Evolutionary conservation across 345 rosid genomes (phyloP).

Genomic region (Citrus unshiu): DNA sequence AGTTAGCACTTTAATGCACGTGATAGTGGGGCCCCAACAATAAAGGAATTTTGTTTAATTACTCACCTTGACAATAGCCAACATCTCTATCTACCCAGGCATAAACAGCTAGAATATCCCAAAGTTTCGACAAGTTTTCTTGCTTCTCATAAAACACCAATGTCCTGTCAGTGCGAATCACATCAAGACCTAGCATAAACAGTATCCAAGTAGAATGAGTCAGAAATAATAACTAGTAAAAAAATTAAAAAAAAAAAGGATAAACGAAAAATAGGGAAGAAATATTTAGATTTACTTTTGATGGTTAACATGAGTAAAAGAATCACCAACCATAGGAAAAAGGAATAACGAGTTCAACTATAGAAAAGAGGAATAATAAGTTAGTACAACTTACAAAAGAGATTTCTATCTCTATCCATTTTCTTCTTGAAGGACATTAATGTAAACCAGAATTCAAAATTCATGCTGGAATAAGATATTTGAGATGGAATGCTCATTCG

Average conservation of each 20-base stretch:
- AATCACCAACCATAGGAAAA: background rate
- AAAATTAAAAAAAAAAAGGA: background rate
- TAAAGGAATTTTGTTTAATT: conserved; percentile 2
- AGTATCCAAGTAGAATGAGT: conserved; percentile 4
- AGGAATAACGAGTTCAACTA: background rate
- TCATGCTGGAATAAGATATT: background rate
- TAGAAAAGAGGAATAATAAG: background rate
- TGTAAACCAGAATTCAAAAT: background rate
- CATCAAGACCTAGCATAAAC: conserved; percentile 72
- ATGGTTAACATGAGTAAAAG: background rate
- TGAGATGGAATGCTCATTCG: background rate
- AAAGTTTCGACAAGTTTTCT: conserved; percentile 83
- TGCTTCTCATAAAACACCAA: conserved; percentile 87
- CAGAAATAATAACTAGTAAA: background rate
- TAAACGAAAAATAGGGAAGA: background rate
- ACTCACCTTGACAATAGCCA: conserved; percentile 94
- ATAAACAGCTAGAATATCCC: conserved; percentile 95
- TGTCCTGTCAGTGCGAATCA: conserved; percentile 87
- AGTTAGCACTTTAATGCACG: background rate
- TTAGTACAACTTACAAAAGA: background rate
- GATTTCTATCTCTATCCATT: background rate
- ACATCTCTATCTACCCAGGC: conserved; percentile 94
- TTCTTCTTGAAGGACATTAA: background rate
- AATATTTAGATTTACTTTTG: background rate
- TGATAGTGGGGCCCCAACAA: background rate